Evolutionary conservation across 345 rosid species (phyloP), one percentile per base, ranked within the genome.

Genomic region (Streptanthus diversifolius): DNA sequence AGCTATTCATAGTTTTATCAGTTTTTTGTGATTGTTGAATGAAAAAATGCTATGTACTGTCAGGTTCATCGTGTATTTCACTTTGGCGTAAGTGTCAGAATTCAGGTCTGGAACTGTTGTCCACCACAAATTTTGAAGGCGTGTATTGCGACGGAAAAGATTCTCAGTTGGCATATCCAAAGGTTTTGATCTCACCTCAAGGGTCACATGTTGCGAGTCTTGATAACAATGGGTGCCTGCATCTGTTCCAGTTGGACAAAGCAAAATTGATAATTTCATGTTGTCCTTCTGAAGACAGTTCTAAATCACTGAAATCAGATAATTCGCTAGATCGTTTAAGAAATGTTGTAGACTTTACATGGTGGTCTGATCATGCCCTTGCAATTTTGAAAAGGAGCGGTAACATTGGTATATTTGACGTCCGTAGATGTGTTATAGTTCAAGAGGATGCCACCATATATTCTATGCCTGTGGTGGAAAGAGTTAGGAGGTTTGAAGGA

Each of bases 351-450:
- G 99, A 95, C 77, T 89, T 95, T 61, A 83, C 97, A 54, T 95
- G 97, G 99, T 95, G 97, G 97, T 89, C 93, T 67, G 93, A 88
- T 63, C 85, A 85, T 18, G 58, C 87, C 72, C 73, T 95, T 74
- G 62, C 89, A 73, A 56, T 91, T 71, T 83, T 82, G 55, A 91
- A 82, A 78, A 77, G 72, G 62, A 77, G 81, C 14, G 95, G 96
- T 45, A 64, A 41, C 30, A 30, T 91, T 55, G 71, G 82, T 62
- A 85, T 88, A 87, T 49, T 83, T 59, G 89, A 91, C 83, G 63
- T 85, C 56, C 68, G 57, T 71, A 79, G 77, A 45, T 88, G 89
- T 73, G 72, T 72, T 70, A 81, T 78, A 69, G 68, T 87, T 69
- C 78, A 81, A 72, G 88, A 88, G 73, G 80, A 79, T 79, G 81